phyloP scores from a whole-genome alignment of 306 rosid species.

The Dryas drummondii region DNA sequence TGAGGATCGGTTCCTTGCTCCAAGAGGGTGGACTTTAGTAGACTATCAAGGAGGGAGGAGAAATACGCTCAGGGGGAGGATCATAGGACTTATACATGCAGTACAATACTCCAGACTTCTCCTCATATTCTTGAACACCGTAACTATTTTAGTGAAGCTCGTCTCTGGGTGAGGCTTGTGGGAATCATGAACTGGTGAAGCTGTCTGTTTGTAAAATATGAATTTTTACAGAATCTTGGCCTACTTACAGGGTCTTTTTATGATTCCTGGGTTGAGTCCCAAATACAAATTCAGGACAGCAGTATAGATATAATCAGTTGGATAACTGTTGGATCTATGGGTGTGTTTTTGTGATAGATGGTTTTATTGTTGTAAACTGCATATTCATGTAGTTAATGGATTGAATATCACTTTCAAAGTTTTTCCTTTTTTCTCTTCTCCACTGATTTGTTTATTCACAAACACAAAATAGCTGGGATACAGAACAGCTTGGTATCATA shows the following conservation, averaged over 20 bases:
- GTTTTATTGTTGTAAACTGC: not conserved
- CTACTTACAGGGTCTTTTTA: not conserved
- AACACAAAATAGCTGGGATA: not conserved
- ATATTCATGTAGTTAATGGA: not conserved
- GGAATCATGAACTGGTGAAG: not conserved
- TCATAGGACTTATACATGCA: conserved; percentile 65
- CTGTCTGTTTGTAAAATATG: not conserved
- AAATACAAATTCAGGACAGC: not conserved
- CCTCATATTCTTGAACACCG: conserved; percentile 57
- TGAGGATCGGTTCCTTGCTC: conserved; percentile 82
- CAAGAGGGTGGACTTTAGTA: conserved; percentile 75
- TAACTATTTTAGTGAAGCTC: conserved; percentile 51
- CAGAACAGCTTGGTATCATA: too few species aligned
- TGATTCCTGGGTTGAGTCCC: conserved; percentile 5
- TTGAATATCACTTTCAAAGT: not conserved
- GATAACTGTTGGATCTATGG: not conserved
- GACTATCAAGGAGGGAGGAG: conserved; percentile 53
- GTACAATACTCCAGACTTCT: conserved; percentile 76
- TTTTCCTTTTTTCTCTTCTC: not conserved
- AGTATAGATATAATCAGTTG: not conserved
- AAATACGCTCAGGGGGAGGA: conserved; percentile 62
- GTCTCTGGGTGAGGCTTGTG: conserved; percentile 47
- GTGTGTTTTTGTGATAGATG: not conserved
- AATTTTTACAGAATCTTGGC: not conserved
- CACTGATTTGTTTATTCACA: not conserved